A percentile compares a stretch with the other conserved stretches of the same genome.
Conservation (phyloP, 352 stramenopile genomes). For the Phytophthora meadii region DNA sequence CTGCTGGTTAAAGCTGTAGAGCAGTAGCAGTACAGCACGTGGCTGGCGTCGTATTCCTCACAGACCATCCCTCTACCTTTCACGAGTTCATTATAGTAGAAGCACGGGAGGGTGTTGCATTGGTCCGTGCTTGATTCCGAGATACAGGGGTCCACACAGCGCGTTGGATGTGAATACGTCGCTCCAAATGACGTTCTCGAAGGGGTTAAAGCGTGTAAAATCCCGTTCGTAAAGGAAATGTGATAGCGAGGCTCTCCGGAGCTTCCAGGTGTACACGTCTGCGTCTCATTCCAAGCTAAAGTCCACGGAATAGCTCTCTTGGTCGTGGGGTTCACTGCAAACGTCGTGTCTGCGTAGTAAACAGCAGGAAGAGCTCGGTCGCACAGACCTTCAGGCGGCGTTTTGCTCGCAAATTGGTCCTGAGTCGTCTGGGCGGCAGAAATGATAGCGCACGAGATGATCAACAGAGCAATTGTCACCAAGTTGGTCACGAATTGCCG, state of each 20-base stretch:
- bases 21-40: slow-evolving; percentile 61
- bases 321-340: slow-evolving; percentile 6
- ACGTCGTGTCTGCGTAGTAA: slow-evolving; percentile 43
- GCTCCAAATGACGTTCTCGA: slow-evolving; percentile 15
- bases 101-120: slow-evolving; percentile 57
- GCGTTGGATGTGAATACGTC: slow-evolving; percentile 22
- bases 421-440: slow-evolving; percentile 52
- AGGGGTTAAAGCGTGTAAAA: slow-evolving; percentile 28
- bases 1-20: slow-evolving; percentile 32
- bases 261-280: slow-evolving; percentile 20
- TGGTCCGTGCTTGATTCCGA: slow-evolving; percentile 26
- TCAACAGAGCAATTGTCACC: slow-evolving; percentile 53
- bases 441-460: slow-evolving; percentile 55
- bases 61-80: slow-evolving; percentile 25
- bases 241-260: slow-evolving; percentile 36
- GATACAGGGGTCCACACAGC: slow-evolving; percentile 51
- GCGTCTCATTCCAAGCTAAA: slow-evolving; percentile 34
- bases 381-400: slow-evolving; percentile 47
- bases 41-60: slow-evolving; percentile 40
- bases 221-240: slow-evolving; percentile 45
- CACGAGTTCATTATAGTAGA: slow-evolving; percentile 46
- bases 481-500: slow-evolving; percentile 69
- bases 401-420: slow-evolving; percentile 43
- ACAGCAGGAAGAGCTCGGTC: slow-evolving; percentile 43
- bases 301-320: slow-evolving; percentile 31